Evolutionary conservation across 2,329 filamentous ascomycete genomes (phyloP), one percentile per base, ranked within the genome.

Genomic region (Penicillium sp.): DNA sequence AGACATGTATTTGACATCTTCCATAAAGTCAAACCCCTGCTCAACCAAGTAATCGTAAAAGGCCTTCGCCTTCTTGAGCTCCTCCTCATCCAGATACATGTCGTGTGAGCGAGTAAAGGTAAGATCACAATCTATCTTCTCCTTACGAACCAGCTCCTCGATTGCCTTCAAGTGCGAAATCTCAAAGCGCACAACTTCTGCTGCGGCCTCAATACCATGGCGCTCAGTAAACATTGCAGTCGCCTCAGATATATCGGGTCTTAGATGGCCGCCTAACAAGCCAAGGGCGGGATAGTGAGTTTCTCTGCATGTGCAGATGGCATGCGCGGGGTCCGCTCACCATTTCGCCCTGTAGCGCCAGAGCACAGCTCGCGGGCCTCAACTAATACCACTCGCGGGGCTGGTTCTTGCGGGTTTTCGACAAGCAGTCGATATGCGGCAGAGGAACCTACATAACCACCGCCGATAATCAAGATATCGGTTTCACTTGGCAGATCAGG

Each of bases 401-500:
- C 3, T 52, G 56, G 19, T 36, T 40, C 16, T 53, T 53, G 34
- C 39, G 42, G 16, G 53, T 40, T 18, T 12, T 49, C 49, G 3
- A 40, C 47, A 1, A 74, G 47, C 4, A 74, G 64, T 44, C 77
- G 70, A 39, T 73, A 73, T 0, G 70, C 70, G 1, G 71, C 65
- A 0, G 71, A 68, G 0, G 68, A 68, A 0, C 76, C 76, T 0
- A 75, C 67, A 38, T 72, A 75, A 0, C 77, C 76, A 3, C 72
- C 68, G 0, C 76, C 76, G 4, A 78, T 70, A 25, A 78, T 70
- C 6, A 72, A 62, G 33, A 78, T 68, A 25, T 78, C 75, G 13
- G 62, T 62, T 30, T 67, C 46, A 0, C 41, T 27, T 0, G 74
- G 75, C 0, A 77, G 56, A 2, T 62, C 41, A 19, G 43, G 28